Evolutionary conservation across 2,329 filamentous ascomycete species (phyloP).

Genomic region (Sodiomyces alkalinus): DNA sequence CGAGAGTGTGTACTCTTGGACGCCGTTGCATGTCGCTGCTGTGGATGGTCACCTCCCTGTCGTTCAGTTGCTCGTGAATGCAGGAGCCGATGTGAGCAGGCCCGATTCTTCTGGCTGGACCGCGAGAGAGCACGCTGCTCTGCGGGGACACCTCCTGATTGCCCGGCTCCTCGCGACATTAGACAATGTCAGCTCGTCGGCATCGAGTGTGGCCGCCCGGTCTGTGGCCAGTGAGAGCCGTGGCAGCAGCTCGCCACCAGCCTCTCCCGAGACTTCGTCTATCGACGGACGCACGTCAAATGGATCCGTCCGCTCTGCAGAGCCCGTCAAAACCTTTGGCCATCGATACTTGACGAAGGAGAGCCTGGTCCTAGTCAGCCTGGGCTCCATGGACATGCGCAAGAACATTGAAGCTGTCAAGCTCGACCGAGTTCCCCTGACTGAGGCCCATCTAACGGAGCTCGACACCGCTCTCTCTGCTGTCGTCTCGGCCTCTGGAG

Average conservation of each 20-base stretch:
- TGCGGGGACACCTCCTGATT: constrained; percentile 77
- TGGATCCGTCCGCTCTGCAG: constrained; percentile 36
- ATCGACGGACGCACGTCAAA: constrained; percentile 44
- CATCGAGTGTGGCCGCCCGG: constrained; percentile 3
- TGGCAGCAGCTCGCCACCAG: constrained; percentile 3
- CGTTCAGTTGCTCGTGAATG: constrained; percentile 61
- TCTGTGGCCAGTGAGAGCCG: constrained; percentile 4
- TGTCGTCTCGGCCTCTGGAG: constrained; percentile 74
- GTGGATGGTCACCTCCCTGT: constrained; percentile 73
- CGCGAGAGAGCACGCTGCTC: constrained; percentile 78
- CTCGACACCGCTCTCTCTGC: constrained; percentile 88
- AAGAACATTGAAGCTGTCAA: constrained; percentile 69
- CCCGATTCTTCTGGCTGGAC: constrained; percentile 87
- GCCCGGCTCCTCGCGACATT: constrained; percentile 51
- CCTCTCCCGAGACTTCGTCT: constrained; percentile 40
- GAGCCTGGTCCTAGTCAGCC: constrained; percentile 77
- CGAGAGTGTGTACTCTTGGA: constrained; percentile 85
- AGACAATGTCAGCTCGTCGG: constrained; percentile 23
- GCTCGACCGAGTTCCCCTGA: constrained; percentile 75
- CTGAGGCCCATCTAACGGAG: constrained; percentile 80
- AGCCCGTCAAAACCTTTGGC: constrained; percentile 88
- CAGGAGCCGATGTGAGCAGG: constrained; percentile 60
- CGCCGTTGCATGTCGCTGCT: constrained; percentile 81
- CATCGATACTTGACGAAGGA: constrained; percentile 87
- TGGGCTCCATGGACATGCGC: constrained; percentile 88